Evolutionary conservation across 225 moss, liverwort and hornwort genomes (phyloP).

Genomic region (Physcomitrium patens): DNA sequence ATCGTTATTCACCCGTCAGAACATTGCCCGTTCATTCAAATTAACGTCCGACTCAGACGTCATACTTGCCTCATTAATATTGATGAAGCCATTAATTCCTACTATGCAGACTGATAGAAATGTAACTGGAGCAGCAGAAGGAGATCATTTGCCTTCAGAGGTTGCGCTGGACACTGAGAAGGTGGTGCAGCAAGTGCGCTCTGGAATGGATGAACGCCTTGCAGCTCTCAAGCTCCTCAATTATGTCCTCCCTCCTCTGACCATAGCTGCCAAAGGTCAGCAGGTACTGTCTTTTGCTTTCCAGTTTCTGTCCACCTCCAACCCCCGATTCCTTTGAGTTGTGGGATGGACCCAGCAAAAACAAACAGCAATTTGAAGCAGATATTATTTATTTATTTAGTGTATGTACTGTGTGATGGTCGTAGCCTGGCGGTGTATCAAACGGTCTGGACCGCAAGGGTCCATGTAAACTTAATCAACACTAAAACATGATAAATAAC

Average conservation of each 20-base stretch:
- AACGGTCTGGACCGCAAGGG: neutral
- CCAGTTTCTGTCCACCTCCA: constrained; percentile 14
- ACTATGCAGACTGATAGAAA: constrained; percentile 33
- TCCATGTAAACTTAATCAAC: neutral
- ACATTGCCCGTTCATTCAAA: neutral
- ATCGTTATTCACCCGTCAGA: neutral
- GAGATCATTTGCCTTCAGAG: constrained; percentile 35
- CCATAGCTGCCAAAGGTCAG: constrained; percentile 81
- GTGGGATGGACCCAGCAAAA: neutral
- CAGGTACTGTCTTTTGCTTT: constrained; percentile 54
- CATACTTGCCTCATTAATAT: constrained; percentile 1
- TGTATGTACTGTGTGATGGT: neutral
- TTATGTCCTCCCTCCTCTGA: constrained; percentile 59
- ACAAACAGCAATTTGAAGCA: neutral
- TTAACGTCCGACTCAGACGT: neutral
- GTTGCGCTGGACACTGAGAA: constrained; percentile 55
- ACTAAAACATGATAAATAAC: too few relatives aligned
- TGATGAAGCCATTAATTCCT: neutral
- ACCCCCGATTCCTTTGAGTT: neutral
- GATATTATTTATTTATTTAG: neutral
- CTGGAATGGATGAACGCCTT: constrained; percentile 72
- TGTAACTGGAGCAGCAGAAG: constrained; percentile 25
- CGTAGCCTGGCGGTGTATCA: neutral
- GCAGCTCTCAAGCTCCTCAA: constrained; percentile 56
- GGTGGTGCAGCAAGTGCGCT: constrained; percentile 68